phyloP scores from a whole-genome alignment of 495 filamentous ascomycete species.

The Daldinia childiae region DNA sequence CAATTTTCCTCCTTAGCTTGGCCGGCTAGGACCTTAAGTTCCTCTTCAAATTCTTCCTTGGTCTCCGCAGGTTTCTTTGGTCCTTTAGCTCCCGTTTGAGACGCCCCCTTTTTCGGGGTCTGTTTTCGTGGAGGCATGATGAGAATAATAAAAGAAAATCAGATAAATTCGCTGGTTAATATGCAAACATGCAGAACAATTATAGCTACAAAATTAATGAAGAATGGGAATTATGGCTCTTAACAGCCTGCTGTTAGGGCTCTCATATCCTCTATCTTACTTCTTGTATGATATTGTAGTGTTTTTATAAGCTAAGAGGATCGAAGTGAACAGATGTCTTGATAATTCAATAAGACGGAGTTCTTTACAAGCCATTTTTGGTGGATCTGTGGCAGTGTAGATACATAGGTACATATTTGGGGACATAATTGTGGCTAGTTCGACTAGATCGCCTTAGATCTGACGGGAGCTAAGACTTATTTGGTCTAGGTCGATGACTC shows the following conservation, averaged over 20 bases:
- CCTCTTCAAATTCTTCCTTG: slow-evolving; percentile 60
- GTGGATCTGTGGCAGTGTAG: slow-evolving; percentile 22
- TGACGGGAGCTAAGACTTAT: slow-evolving; percentile 13
- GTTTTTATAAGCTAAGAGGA: slow-evolving; percentile 30
- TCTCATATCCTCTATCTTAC: slow-evolving; percentile 24
- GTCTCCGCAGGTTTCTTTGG: slow-evolving; percentile 46
- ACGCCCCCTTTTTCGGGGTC: slow-evolving; percentile 30
- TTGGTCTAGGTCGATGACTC: slow-evolving; percentile 13
- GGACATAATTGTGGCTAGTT: neutral
- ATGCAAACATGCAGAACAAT: neutral
- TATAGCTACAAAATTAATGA: slow-evolving; percentile 2
- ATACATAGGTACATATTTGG: neutral
- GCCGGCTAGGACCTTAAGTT: slow-evolving; percentile 59
- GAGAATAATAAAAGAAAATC: neutral
- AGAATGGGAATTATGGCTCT: slow-evolving; percentile 18
- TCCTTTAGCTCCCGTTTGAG: slow-evolving; percentile 10
- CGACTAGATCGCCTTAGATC: neutral
- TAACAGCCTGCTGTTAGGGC: slow-evolving; percentile 46
- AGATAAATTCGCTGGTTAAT: neutral
- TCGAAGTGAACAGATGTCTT: slow-evolving; percentile 31
- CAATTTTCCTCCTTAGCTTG: slow-evolving; percentile 61
- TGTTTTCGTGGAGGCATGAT: slow-evolving; percentile 46
- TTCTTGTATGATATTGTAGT: neutral
- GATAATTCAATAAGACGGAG: slow-evolving; percentile 32
- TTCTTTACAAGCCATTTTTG: neutral